Percentiles rank a stretch among this genome's conserved stretches.
Conservation (phyloP, 1,284 basidiomycete genomes). For the Coriolopsis trogii region DNA sequence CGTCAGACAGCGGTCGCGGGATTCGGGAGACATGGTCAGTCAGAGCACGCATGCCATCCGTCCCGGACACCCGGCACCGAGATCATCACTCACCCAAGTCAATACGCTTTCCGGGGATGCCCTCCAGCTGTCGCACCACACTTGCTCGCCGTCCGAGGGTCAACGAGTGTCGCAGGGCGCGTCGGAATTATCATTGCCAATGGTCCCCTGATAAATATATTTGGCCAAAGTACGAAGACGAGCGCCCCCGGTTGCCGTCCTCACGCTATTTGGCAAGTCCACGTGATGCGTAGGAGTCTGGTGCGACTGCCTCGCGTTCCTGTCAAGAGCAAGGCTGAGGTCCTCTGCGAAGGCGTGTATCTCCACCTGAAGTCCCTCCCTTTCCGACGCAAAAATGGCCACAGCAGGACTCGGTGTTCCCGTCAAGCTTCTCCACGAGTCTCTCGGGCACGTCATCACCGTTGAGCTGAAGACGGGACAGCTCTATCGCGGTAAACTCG, state of each 20-base stretch:
- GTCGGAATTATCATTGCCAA: no score
- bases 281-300: constrained; percentile 1
- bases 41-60: no score
- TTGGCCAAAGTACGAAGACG: no score
- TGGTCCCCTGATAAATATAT: no score
- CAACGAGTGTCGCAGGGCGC: no score
- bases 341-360: not conserved
- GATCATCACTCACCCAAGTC: no score
- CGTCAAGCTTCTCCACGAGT: constrained; percentile 91
- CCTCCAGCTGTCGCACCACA: no score
- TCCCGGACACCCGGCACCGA: no score
- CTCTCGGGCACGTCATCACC: constrained; percentile 94
- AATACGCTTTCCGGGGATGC: no score
- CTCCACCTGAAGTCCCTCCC: constrained; percentile 1
- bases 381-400: constrained; percentile 31
- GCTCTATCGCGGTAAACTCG: constrained; percentile 95
- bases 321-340: not conserved
- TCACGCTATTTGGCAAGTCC: not conserved
- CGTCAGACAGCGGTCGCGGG: not conserved
- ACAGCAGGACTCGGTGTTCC: constrained; percentile 80
- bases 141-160: no score
- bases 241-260: not conserved
- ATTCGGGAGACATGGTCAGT: no score
- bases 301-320: constrained; percentile 8
- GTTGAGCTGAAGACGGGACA: constrained; percentile 98